phyloP scores from a whole-genome alignment of 2,329 filamentous ascomycete species.

The Polytolypa hystricis region DNA sequence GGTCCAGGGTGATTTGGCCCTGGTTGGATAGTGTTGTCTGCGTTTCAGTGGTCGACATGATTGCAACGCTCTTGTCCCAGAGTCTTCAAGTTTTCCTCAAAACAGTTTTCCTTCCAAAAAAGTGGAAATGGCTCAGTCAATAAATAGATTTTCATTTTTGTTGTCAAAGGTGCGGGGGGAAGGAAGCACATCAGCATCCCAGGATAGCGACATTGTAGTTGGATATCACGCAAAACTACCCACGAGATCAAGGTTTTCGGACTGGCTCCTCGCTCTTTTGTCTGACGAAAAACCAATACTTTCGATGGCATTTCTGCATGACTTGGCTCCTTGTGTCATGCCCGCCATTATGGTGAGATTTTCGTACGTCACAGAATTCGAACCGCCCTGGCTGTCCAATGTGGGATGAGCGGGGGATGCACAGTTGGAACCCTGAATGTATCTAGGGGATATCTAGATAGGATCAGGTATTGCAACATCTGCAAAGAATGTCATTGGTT shows the following conservation, averaged over 20 bases:
- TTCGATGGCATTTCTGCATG: neutral
- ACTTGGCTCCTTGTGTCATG: neutral
- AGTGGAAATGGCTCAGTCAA: neutral
- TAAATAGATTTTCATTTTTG: neutral
- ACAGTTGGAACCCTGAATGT: no score
- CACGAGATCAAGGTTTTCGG: neutral
- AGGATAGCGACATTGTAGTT: slow-evolving; percentile 1
- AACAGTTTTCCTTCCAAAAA: no score
- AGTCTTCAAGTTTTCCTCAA: neutral
- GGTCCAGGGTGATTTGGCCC: neutral
- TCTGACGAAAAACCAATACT: neutral
- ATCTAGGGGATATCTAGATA: no score
- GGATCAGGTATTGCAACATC: no score
- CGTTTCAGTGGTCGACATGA: neutral
- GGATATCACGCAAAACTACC: neutral
- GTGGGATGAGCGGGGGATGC: no score
- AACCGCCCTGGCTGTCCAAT: no score
- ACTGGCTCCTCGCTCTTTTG: neutral
- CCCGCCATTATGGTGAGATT: neutral
- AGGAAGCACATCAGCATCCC: no score
- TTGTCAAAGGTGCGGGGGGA: neutral
- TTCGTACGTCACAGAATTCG: neutral
- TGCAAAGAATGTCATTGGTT: no score
- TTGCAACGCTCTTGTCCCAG: neutral
- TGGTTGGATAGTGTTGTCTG: neutral